Evolutionary conservation across 2,329 filamentous ascomycete species (phyloP), one percentile per base, ranked within the genome.

Genomic region (Remersonia thermophila): DNA sequence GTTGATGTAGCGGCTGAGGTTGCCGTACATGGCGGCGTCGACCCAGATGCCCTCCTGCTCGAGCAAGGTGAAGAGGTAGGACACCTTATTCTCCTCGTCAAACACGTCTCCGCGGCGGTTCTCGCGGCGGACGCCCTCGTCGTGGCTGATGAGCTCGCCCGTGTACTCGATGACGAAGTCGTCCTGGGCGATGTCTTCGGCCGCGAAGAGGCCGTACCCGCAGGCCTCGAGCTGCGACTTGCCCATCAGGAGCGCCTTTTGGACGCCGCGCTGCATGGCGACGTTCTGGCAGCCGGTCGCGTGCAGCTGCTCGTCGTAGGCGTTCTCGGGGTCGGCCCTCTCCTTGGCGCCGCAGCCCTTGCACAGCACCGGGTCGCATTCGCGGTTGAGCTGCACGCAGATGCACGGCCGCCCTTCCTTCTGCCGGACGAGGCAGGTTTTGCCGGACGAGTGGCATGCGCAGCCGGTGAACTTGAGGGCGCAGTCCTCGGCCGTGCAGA

Each of bases 1-100:
- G 55, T 93, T 91, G 55, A 91, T 84, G 57, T 86, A 91, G 3
- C 84, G 75, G 32, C 80, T 78, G 44, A 87, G 77, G 53, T 89
- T 91, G 33, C 83, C 83, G 45, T 80, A 80, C 29, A 76, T 75
- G 14, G 80, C 82, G 6, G 77, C 78, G 51, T 91, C 84, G 13
- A 91, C 70, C 72, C 71, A 76, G 27, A 73, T 73, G 29, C 71
- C 71, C 45, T 75, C 71, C 14, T 69, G 61, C 39, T 76, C 71
- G 12, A 76, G 56, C 2, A 77, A 57, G 1, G 71, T 75, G 39
- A 77, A 77, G 23, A 75, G 62, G 38, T 76, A 84, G n/a, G 75
- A 79, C 4, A 74, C 69, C 47, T 72, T 71, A 15, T 71, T 69
- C 38, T 71, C 66, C 44, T 77, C 71, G 37, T 80, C 69, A 38